Conservation (phyloP, 495 filamentous ascomycete genomes). For the Astrocystis sublimbata region DNA sequence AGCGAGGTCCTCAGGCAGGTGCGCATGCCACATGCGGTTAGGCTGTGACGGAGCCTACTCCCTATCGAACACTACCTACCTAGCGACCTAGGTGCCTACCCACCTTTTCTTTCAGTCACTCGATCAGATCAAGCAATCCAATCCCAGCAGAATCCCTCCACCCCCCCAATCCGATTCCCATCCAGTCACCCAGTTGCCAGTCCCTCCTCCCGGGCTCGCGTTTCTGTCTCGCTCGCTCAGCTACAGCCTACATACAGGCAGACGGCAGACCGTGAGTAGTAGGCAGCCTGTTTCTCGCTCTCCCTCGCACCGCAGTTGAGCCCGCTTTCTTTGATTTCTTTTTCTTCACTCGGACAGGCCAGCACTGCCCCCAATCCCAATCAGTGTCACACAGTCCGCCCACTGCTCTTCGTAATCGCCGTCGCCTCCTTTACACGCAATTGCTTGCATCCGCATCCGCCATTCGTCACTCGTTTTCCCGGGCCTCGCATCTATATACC, state of each 20-base stretch:
- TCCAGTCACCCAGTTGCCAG: background rate
- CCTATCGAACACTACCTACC: too few species aligned
- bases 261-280: too few species aligned
- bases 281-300: too few species aligned
- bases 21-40: too few species aligned
- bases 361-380: slow-evolving; percentile 19
- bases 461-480: slow-evolving; percentile 19
- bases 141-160: too few species aligned
- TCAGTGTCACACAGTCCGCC: slow-evolving; percentile 8
- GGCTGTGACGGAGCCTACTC: too few species aligned
- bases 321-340: slow-evolving; percentile 1
- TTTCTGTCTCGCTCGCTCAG: too few species aligned
- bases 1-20: too few species aligned
- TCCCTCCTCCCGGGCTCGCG: background rate
- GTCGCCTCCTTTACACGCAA: slow-evolving; percentile 4
- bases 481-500: slow-evolving; percentile 8
- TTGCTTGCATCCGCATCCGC: too few species aligned
- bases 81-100: too few species aligned
- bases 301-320: slow-evolving; percentile 2
- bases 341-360: slow-evolving; percentile 8
- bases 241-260: too few species aligned
- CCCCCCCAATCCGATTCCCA: background rate
- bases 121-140: slow-evolving; percentile 6
- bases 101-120: slow-evolving; percentile 6
- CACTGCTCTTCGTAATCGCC: slow-evolving; percentile 4